A percentile compares a stretch with the other conserved stretches of the same genome.
Conservation (phyloP, 805 yeast genomes). For the Ogataea glucozyma region DNA sequence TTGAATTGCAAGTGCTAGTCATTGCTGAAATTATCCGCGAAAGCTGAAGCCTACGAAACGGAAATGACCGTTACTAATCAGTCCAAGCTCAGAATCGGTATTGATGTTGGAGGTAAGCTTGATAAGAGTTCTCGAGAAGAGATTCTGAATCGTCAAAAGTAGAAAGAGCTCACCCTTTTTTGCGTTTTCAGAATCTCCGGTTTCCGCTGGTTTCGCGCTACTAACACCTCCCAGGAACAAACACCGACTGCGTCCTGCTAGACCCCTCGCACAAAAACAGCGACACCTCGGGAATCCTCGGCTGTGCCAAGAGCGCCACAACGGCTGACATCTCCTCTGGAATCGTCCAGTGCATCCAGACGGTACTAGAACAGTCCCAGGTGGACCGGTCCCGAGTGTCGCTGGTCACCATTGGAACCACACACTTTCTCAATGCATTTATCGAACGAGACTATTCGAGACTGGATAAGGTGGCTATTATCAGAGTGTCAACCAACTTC, state of each 20-base stretch:
- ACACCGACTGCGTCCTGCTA: slow-evolving; percentile 47
- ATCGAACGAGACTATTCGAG: slow-evolving; percentile 44
- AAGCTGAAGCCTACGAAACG: not conserved
- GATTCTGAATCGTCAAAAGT: too few species aligned
- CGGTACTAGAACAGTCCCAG: slow-evolving; percentile 28
- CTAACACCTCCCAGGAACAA: slow-evolving; percentile 39
- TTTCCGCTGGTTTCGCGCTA: not conserved
- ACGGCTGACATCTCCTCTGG: slow-evolving; percentile 46
- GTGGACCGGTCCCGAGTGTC: slow-evolving; percentile 30
- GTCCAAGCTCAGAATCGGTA: slow-evolving; percentile 13
- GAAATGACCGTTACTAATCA: slow-evolving; percentile 8
- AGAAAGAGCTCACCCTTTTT: too few species aligned
- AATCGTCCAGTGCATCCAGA: slow-evolving; percentile 38
- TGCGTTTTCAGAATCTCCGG: too few species aligned
- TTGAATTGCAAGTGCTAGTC: too few species aligned
- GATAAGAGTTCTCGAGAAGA: too few species aligned
- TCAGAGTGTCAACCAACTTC: slow-evolving; percentile 45
- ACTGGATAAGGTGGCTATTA: slow-evolving; percentile 44
- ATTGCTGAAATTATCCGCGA: too few species aligned
- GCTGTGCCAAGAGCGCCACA: slow-evolving; percentile 44
- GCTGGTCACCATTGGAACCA: slow-evolving; percentile 49
- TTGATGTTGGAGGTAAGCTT: slow-evolving; percentile 13
- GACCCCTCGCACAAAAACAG: slow-evolving; percentile 34
- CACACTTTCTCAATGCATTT: slow-evolving; percentile 51
- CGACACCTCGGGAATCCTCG: slow-evolving; percentile 35